Conservation (phyloP, 129 eudicot species). For the Pseudognaphalium luteoalbum region DNA sequence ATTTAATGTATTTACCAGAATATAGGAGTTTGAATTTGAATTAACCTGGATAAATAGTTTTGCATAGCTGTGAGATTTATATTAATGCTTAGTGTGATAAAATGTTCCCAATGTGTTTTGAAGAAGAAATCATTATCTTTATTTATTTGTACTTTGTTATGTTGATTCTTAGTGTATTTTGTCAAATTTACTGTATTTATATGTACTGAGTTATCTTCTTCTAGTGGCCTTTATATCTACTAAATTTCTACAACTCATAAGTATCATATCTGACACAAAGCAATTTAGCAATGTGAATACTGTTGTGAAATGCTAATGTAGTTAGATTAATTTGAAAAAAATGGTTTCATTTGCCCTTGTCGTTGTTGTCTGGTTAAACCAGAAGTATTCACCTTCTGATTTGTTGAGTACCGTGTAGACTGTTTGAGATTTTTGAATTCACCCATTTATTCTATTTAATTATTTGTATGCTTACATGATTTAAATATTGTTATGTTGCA, state of each 20-base stretch:
- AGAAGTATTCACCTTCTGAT: not conserved
- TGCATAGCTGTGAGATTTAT: not conserved
- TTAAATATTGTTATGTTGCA: not conserved
- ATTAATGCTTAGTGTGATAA: not conserved
- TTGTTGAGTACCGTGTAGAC: not conserved
- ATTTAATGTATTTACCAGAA: not conserved
- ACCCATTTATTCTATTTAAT: no score
- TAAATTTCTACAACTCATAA: not conserved
- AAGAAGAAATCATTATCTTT: not conserved
- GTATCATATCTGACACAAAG: not conserved
- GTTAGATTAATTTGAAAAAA: not conserved
- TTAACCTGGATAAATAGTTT: not conserved
- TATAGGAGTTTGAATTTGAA: not conserved
- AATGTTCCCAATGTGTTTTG: not conserved
- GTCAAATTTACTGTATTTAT: no score
- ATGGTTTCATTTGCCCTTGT: not conserved
- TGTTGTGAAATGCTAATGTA: not conserved
- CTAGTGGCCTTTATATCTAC: no score
- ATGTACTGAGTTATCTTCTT: no score
- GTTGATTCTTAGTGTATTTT: not conserved
- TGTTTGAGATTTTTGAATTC: not conserved
- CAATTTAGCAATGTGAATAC: constrained; percentile 5
- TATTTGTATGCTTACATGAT: not conserved
- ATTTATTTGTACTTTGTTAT: no score
- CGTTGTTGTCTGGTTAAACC: not conserved